phyloP scores from a whole-genome alignment of 2,329 filamentous ascomycete genomes.

The Mollisiaceae sp. region DNA sequence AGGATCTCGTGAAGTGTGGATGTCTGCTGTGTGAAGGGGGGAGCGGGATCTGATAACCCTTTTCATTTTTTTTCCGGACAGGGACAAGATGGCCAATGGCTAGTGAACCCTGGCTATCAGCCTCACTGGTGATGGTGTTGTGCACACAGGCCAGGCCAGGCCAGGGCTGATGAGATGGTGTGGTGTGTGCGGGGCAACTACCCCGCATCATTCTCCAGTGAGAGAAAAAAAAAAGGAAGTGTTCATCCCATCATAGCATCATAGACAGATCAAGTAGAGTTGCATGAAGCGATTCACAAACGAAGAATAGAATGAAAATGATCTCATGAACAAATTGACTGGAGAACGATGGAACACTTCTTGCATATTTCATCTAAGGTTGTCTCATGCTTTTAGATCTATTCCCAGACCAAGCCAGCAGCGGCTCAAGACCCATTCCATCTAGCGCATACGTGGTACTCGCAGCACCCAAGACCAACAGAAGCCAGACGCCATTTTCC shows the following conservation, averaged over 20 bases:
- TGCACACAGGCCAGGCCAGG: neutral
- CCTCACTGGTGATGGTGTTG: conserved; percentile 17
- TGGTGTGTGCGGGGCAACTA: conserved; percentile 19
- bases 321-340: neutral
- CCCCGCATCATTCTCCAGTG: conserved; percentile 21
- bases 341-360: neutral
- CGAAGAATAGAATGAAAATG: neutral
- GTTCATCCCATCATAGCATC: neutral
- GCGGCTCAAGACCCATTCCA: neutral
- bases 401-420: neutral
- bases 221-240: neutral
- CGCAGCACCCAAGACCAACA: neutral
- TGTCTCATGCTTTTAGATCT: conserved; percentile 1
- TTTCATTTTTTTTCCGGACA: neutral
- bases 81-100: conserved; percentile 16
- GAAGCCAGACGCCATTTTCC: conserved; percentile 4
- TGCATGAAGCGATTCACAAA: conserved; percentile 3
- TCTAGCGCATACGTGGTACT: neutral
- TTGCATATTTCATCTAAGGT: conserved; percentile 5
- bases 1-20: neutral
- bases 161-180: neutral
- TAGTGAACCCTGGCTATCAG: conserved; percentile 10
- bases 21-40: neutral
- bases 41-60: neutral
- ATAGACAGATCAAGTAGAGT: neutral